Conservation (phyloP, 2,329 filamentous ascomycete genomes). For the Eutypella sp. region DNA sequence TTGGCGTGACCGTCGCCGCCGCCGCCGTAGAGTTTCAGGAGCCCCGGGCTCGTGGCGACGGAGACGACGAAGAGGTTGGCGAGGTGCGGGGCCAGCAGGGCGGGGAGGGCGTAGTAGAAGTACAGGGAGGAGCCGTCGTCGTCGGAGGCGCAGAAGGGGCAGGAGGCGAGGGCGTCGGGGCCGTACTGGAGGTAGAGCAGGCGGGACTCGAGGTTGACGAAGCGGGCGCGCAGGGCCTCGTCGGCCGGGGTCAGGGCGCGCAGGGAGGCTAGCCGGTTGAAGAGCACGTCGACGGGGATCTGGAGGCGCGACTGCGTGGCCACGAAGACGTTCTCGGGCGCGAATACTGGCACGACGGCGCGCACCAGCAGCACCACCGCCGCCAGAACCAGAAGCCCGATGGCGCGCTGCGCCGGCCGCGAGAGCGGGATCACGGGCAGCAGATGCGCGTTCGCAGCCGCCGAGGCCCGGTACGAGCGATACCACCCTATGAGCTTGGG, state of each 20-base stretch:
- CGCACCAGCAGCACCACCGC: constrained; percentile 51
- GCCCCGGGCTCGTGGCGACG: constrained; percentile 60
- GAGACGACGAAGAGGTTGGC: constrained; percentile 69
- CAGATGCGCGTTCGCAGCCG: background rate
- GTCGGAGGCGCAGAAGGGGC: constrained; percentile 76
- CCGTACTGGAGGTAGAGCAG: constrained; percentile 83
- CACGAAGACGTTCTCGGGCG: constrained; percentile 76
- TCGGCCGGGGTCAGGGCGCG: constrained; percentile 57
- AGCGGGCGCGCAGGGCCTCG: constrained; percentile 58
- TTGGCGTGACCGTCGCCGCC: constrained; percentile 58
- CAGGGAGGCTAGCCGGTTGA: constrained; percentile 63
- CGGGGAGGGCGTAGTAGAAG: constrained; percentile 74
- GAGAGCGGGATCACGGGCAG: constrained; percentile 50
- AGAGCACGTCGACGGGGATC: constrained; percentile 79
- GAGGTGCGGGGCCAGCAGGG: constrained; percentile 72
- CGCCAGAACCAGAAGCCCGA: constrained; percentile 53
- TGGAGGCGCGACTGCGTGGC: constrained; percentile 76
- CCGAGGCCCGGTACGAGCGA: constrained; percentile 46
- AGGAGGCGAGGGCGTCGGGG: constrained; percentile 65
- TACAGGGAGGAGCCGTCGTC: constrained; percentile 56
- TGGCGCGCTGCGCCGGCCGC: constrained; percentile 46
- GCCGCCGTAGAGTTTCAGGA: constrained; percentile 33
- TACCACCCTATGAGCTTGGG: constrained; percentile 63
- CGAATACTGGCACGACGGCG: constrained; percentile 61
- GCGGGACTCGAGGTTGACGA: constrained; percentile 66